Base-by-base conservation (phyloP, 495 filamentous ascomycete genomes). In the Barbatosphaeria neglecta region DNA sequence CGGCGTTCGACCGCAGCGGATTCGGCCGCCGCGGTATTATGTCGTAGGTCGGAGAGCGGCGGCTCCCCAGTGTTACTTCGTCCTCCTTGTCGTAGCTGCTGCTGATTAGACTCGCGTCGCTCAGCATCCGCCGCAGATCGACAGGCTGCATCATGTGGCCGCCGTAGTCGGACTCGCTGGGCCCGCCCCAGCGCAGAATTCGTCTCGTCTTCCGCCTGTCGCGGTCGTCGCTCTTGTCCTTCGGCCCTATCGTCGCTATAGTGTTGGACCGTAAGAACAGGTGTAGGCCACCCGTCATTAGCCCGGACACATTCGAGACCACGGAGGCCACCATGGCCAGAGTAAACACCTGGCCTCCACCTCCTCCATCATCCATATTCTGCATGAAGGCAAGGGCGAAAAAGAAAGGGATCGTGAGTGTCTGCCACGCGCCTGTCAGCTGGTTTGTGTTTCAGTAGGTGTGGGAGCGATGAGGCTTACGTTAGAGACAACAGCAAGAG, bases 231-330 rank as follows among this genome's bases (percentile, higher is more conserved):
- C 57, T 49, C 48, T 73, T 71, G 50, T 65, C 60, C 15, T 58
- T 58, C 0, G 66, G 66, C 0, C 61, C 53, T 39, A 71, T 68
- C 15, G 60, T 69, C 15, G 62, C 61, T 13, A 64, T 49, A 0
- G 62, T 65, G 43, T 62, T 67, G 3, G 64, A 70, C 48, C 70
- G 70, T 49, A 74, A 59, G 45, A 72, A 72, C 4, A 74, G 57
- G 45, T 74, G 67, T 24, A 74, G 59, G 4, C 66, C 66, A 20
- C 70, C 69, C 4, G 65, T 72, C 63, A 65, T 65, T 25, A 74
- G 50, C 0, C 70, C 70, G 0, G 70, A 70, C 1, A 74, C 58
- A 38, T 70, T 72, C n/a, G 69, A 63, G 5, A 67, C 69, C 6
- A 74, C 68, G 8, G 69, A 59, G 19, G 66, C 62, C 27, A 74